Conservation (phyloP, 1,284 basidiomycete species). For the Apiotrichum montevideense region DNA sequence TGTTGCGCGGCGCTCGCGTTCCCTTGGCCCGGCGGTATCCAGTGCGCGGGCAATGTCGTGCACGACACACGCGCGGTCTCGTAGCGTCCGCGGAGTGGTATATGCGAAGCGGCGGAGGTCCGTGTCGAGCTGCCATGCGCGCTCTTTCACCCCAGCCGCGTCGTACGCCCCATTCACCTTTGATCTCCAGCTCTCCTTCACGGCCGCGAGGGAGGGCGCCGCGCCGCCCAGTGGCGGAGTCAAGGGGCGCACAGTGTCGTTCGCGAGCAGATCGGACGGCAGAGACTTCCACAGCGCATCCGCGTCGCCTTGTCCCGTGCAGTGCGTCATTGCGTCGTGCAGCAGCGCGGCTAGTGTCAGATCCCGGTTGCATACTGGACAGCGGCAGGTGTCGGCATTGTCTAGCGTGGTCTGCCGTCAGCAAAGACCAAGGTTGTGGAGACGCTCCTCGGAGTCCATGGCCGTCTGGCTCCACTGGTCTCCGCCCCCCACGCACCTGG, state of each 20-base stretch:
- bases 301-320: background rate
- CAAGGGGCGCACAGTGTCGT: background rate
- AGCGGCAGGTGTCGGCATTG: background rate
- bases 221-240: background rate
- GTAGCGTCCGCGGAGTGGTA: background rate
- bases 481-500: background rate
- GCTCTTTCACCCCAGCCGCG: background rate
- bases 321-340: background rate
- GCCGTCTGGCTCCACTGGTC: too few relatives aligned
- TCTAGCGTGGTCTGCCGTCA: background rate
- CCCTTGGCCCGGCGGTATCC: background rate
- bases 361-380: background rate
- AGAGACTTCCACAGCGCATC: slow-evolving; percentile 1
- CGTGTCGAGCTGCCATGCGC: background rate
- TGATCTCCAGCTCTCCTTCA: background rate
- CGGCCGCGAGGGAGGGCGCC: background rate
- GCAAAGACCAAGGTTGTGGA: background rate
- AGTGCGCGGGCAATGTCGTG: background rate
- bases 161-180: background rate
- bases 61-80: background rate
- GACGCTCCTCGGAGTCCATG: too few relatives aligned
- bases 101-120: background rate
- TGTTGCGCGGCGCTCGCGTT: background rate
- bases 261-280: too few relatives aligned
- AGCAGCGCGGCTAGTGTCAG: background rate